phyloP scores from a whole-genome alignment of 75 land plant genomes.

The Selaginella moellendorffii region DNA sequence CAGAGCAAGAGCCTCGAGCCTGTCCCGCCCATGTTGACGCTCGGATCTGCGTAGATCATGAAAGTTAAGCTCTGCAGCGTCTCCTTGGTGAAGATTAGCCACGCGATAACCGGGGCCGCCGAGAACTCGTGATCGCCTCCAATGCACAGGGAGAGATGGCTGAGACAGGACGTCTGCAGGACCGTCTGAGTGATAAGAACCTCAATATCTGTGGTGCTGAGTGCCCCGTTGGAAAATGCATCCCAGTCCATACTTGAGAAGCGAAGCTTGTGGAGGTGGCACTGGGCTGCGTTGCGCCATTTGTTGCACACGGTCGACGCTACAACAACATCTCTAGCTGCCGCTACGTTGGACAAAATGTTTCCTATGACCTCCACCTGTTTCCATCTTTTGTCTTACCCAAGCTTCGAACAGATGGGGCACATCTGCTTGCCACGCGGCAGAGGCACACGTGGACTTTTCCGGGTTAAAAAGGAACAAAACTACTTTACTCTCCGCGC shows the following conservation, averaged over 20 bases:
- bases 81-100: slow-evolving; percentile 76
- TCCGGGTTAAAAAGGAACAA: too few relatives aligned
- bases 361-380: slow-evolving; percentile 83
- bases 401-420: too few relatives aligned
- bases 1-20: slow-evolving; percentile 42
- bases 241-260: slow-evolving; percentile 57
- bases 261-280: slow-evolving; percentile 45
- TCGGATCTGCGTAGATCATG: slow-evolving; percentile 42
- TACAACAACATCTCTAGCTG: slow-evolving; percentile 62
- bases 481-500: too few relatives aligned
- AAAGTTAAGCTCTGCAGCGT: slow-evolving; percentile 36
- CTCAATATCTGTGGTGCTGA: slow-evolving; percentile 41
- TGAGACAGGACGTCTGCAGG: slow-evolving; percentile 51
- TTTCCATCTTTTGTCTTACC: too few relatives aligned
- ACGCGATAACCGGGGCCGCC: slow-evolving; percentile 67
- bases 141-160: slow-evolving; percentile 43
- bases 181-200: slow-evolving; percentile 70
- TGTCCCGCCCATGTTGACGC: slow-evolving; percentile 55
- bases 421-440: too few relatives aligned
- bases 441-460: too few relatives aligned
- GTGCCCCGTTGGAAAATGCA: slow-evolving; percentile 21
- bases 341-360: slow-evolving; percentile 49
- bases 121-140: slow-evolving; percentile 56
- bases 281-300: slow-evolving; percentile 53
- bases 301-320: slow-evolving; percentile 66